Evolutionary conservation across 1,284 basidiomycete genomes (phyloP), one percentile per base, ranked within the genome.

Genomic region (Cutaneotrichosporon sp.): DNA sequence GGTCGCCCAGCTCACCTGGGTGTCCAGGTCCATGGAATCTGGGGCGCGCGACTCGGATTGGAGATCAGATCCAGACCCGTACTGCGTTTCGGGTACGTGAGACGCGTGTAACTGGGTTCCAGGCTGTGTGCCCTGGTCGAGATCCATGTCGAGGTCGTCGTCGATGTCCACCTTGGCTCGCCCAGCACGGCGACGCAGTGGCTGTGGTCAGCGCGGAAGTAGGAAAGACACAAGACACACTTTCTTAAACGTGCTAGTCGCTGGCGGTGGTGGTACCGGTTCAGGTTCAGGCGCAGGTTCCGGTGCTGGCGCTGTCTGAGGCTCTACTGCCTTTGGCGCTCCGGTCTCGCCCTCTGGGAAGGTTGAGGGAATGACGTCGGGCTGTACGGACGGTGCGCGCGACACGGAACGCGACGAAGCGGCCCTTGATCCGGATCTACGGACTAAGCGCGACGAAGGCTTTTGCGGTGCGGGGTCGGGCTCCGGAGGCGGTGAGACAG

Each of bases 321-420:
- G 48, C n/a, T 38, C 26, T 7, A 21, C 30, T 20, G 12, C 20
- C 9, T 26, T 14, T 1, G 47, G 58, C 1, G 56, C 54, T 14
- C 30, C 18, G 10, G 42, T 44, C 17, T 45, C 43, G 17, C 66
- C 67, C 10, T 70, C 65, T 0, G 67, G 63, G 40, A 59, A 69
- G 0, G 67, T 68, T 0, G 70, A 72, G 1, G 70, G 66, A 3
- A 72, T 51, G 8, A 53, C 55, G 15, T 62, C 61, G 1, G 50
- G 52, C 22, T 52, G 51, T 1, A 33, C 33, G 12, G 52, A 42
- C 3, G 53, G 33, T 10, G 56, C 41, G 8, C 51, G 51, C 3
- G 51, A 52, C 17, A 23, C 38, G 12, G 51, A 41, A 0, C 44
- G 37, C 2, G 51, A 52, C n/a, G 46, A 9, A 8, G 5, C 26